Percentiles rank a stretch among this genome's conserved stretches.
Evolutionary conservation across 495 filamentous ascomycete species (phyloP).

Genomic region (Tuber brumale): DNA sequence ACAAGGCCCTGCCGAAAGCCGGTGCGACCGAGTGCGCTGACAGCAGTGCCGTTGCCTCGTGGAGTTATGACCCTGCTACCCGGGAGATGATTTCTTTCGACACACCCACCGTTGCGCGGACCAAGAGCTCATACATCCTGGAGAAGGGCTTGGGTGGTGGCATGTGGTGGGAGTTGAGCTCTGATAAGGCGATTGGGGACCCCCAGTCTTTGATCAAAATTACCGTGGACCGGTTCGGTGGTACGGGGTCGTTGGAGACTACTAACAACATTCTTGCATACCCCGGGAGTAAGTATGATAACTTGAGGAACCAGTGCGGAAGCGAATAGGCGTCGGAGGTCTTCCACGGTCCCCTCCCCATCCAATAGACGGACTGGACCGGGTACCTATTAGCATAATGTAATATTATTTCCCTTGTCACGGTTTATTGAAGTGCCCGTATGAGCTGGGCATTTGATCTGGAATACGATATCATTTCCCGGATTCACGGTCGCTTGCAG

Average conservation of each 20-base stretch:
- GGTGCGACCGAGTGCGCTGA: conserved; percentile 50
- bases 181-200: conserved; percentile 54
- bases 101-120: conserved; percentile 51
- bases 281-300: conserved; percentile 74
- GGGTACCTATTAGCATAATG: background rate
- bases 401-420: background rate
- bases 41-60: conserved; percentile 54
- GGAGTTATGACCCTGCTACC: conserved; percentile 57
- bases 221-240: conserved; percentile 52
- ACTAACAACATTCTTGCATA: conserved; percentile 63
- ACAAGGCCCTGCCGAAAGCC: conserved; percentile 54
- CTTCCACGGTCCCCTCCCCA: background rate
- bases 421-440: background rate
- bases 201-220: conserved; percentile 58
- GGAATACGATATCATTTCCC: background rate
- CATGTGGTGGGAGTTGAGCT: conserved; percentile 88
- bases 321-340: conserved; percentile 16
- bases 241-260: conserved; percentile 50
- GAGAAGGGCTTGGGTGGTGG: conserved; percentile 62
- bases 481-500: background rate
- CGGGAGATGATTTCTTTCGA: conserved; percentile 73
- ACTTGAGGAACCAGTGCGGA: conserved; percentile 52
- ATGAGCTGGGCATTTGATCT: background rate
- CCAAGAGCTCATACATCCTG: conserved; percentile 62
- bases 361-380: background rate